These are phyloP conservation scores for Alternaria sp. DNA, from an alignment of 2,329 filamentous ascomycete genomes.

Conservation along the genomic window DNA sequence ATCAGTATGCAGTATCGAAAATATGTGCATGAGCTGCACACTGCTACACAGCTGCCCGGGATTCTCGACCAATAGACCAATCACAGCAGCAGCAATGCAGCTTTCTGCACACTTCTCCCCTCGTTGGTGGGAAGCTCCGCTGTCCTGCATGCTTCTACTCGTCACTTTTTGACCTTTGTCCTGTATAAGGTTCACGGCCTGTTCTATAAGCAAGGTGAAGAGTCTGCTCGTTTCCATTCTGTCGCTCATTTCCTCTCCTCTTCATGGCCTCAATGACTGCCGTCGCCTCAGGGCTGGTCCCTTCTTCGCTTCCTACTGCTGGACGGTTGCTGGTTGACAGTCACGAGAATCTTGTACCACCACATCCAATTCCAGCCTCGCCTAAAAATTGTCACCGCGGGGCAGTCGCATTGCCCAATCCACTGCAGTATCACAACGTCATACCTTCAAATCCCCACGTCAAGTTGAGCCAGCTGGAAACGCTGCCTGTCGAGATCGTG, in stretches of 20 bases:
- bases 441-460: neutral
- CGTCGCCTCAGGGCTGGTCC: constrained; percentile 2
- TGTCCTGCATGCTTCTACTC: constrained; percentile 12
- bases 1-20: constrained; percentile 12
- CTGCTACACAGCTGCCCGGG: constrained; percentile 11
- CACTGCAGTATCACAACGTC: neutral
- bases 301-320: neutral
- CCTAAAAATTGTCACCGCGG: neutral
- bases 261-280: constrained; percentile 6
- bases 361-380: constrained; percentile 2
- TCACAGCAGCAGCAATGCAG: neutral
- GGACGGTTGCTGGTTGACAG: neutral
- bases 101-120: constrained; percentile 22
- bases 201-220: neutral
- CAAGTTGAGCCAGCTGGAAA: constrained; percentile 24
- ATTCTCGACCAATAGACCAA: constrained; percentile 2
- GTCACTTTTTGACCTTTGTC: constrained; percentile 21
- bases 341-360: constrained; percentile 5
- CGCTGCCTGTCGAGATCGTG: constrained; percentile 35
- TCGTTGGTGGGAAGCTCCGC: constrained; percentile 12
- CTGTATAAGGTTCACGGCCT: constrained; percentile 7
- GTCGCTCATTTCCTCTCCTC: neutral
- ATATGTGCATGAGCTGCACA: constrained; percentile 5
- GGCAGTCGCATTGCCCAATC: neutral
- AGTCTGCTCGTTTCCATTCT: neutral